Conservation (phyloP, 2,329 filamentous ascomycete species). For the Sporothrix brunneoviolacea region DNA sequence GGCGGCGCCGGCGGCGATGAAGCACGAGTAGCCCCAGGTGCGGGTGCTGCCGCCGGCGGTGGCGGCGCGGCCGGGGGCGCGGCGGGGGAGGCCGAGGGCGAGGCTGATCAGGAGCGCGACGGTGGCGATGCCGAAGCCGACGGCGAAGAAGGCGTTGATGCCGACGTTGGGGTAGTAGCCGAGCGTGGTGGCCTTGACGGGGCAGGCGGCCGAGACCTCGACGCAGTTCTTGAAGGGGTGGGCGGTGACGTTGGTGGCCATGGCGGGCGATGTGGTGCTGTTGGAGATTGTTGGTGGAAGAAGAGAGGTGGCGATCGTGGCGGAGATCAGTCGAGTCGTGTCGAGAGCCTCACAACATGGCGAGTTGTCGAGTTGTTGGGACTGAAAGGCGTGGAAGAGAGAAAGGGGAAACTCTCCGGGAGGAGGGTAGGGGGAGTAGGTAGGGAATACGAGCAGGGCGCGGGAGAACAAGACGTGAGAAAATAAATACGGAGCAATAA, state of each 20-base stretch:
- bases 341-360: too few relatives aligned
- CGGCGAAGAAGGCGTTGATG: conserved; percentile 48
- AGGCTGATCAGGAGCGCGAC: conserved; percentile 31
- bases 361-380: neutral
- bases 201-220: conserved; percentile 34
- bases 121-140: conserved; percentile 40
- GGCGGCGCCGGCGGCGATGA: conserved; percentile 42
- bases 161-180: conserved; percentile 52
- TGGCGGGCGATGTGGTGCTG: neutral
- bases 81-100: conserved; percentile 32
- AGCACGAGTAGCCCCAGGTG: conserved; percentile 49
- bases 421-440: neutral
- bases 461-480: neutral
- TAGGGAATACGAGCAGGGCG: neutral
- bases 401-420: neutral
- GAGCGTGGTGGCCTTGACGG: conserved; percentile 45
- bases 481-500: neutral
- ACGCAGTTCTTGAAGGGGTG: conserved; percentile 18
- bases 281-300: too few relatives aligned
- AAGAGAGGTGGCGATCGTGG: neutral
- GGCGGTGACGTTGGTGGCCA: conserved; percentile 11
- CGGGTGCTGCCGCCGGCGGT: too few relatives aligned
- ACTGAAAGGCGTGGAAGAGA: too few relatives aligned
- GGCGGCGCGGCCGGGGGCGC: too few relatives aligned
- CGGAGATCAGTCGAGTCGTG: too few relatives aligned